Base-by-base conservation (phyloP, 2,329 filamentous ascomycete genomes). In the Aspergillus glaucus region DNA sequence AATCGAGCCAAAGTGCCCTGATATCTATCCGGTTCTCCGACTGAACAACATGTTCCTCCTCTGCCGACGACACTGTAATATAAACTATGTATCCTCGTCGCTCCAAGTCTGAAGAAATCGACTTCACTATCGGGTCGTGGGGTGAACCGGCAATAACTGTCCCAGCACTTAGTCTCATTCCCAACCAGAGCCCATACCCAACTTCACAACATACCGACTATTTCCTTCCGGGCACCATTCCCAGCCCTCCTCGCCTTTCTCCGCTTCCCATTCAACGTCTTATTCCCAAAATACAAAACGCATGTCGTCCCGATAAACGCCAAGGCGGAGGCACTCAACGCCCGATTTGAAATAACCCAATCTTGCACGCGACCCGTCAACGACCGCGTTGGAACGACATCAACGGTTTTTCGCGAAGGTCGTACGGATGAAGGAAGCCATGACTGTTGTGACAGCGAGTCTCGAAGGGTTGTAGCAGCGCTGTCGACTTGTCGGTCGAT, bases 21-120 rank as follows among this genome's bases (percentile, higher is more conserved):
- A 97, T 86, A 64, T 97, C 93, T 6, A 83, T 77, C 53, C 89
- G 79, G n/a, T 84, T 79, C 66, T 95, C 81, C 51, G 81, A 79
- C 51, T 88, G 81, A 12, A 97, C 84, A 54, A 86, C 73, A 32
- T 84, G 77, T 66, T 97, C 90, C 57, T 97, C 92, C 60, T 95
- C 88, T 50, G 84, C 73, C n/a, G 83, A 88, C 55, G 83, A 86
- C 61, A 90, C 92, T 1, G 95, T 87, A 51, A 98, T 78, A 67
- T 90, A 98, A 48, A 97, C 88, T 52, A 97, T 87, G 67, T 94
- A 97, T 4, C 93, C 93, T 55, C 90, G 82, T 51, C 90, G 79
- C 71, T 97, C 93, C 57, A 98, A 76, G 63, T 98, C 93, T 43
- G 91, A 72, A 2, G 89, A 84, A 47, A 97, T 75, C 9, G 88